phyloP scores from a whole-genome alignment of 169 alveolate genomes.

The Cystoisospora suis region DNA sequence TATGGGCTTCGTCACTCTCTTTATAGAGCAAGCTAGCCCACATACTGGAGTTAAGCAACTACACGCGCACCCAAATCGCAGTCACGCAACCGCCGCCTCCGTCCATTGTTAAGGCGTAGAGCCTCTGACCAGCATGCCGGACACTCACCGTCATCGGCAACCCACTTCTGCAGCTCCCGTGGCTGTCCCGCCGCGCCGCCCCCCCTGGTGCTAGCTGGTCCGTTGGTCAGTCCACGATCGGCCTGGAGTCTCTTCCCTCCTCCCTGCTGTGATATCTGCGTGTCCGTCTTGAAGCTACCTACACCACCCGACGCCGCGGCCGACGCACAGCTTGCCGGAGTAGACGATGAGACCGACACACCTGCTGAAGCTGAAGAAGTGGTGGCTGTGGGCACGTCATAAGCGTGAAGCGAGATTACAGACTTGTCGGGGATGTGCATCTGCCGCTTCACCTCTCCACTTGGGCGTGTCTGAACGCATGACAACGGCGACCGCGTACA shows the following conservation, averaged over 20 bases:
- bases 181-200: background rate
- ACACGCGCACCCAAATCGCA: no score
- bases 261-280: slow-evolving; percentile 10
- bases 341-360: background rate
- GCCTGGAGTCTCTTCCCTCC: background rate
- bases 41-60: no score
- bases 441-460: slow-evolving; percentile 35
- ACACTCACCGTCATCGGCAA: background rate
- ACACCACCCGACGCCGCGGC: background rate
- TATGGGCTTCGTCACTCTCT: no score
- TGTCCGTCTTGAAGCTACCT: slow-evolving; percentile 7
- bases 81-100: no score
- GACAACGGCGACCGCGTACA: background rate
- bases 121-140: no score
- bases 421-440: background rate
- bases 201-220: background rate
- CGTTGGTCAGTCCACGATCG: background rate
- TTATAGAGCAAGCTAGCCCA: no score
- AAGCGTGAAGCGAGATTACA: background rate
- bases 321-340: background rate
- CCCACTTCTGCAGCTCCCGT: background rate
- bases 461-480: background rate
- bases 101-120: no score
- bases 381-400: background rate
- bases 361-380: slow-evolving; percentile 2